Evolutionary conservation across 306 rosid genomes (phyloP).

Genomic region (Datisca glomerata): DNA sequence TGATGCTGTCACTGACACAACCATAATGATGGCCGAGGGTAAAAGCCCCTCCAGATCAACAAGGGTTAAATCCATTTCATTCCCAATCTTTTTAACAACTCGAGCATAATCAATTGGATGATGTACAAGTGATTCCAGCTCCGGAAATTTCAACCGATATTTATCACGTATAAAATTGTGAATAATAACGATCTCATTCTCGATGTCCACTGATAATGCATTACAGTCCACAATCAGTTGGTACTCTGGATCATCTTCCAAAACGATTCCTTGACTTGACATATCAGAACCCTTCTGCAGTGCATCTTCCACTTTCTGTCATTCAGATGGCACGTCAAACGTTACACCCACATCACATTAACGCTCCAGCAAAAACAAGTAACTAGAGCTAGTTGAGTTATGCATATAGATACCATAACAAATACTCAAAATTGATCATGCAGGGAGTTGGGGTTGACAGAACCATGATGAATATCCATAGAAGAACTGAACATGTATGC

Average conservation of each 20-base stretch:
- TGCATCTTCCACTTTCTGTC: slow-evolving; percentile 90
- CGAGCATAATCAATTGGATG: slow-evolving; percentile 96
- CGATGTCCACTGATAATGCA: slow-evolving; percentile 82
- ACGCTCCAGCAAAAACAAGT: slow-evolving; percentile 4
- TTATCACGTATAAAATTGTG: slow-evolving; percentile 94
- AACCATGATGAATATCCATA: too few relatives aligned
- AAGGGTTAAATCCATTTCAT: slow-evolving; percentile 84
- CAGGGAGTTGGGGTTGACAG: too few relatives aligned
- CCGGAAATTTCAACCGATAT: slow-evolving; percentile 86
- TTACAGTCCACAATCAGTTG: slow-evolving; percentile 92
- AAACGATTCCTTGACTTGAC: slow-evolving; percentile 40
- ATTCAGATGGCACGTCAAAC: slow-evolving; percentile 14
- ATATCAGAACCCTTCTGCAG: slow-evolving; percentile 51
- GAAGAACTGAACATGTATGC: too few relatives aligned
- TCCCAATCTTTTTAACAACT: slow-evolving; percentile 93
- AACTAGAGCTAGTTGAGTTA: not conserved
- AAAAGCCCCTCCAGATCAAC: slow-evolving; percentile 93
- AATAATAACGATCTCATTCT: slow-evolving; percentile 79
- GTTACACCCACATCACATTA: slow-evolving; percentile 11
- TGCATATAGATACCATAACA: not conserved
- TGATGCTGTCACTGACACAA: slow-evolving; percentile 93
- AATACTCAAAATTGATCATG: too few relatives aligned
- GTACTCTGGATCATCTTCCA: slow-evolving; percentile 96
- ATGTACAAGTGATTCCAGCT: slow-evolving; percentile 89
- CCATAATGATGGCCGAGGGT: slow-evolving; percentile 92